Base-by-base conservation (phyloP, 2,329 filamentous ascomycete species). In the Aspergillus latus region DNA sequence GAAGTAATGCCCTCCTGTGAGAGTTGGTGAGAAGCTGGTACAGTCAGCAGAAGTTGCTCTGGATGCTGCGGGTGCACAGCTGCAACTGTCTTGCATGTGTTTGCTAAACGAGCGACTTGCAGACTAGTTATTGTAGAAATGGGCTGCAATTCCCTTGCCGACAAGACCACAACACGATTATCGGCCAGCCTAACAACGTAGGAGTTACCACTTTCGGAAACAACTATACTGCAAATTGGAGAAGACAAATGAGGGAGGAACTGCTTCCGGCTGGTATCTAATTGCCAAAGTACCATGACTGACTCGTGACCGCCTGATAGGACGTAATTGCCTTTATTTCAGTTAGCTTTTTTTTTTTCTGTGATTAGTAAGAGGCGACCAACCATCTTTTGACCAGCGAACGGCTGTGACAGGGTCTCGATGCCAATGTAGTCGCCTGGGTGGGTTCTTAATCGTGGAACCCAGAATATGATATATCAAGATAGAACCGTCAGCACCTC, bases 351-450 rank as follows among this genome's bases (percentile, higher is more conserved):
- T 52, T 37, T 40, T 39, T 43, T 3, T n/a, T n/a, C n/a, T n/a
- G n/a, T 32, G 16, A 28, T n/a, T 49, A 43, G 32, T 9, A 28
- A 29, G 11, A 7, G 6, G 21, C 47, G 5, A 59, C 59, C 63
- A 82, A 90, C 93, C 92, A 80, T 99, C 94, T 63, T 81, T 81
- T 11, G 94, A 97, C 89, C 92, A 97, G 73, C 94, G 96, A 56
- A 96, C 81, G 8, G 90, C 83, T 65, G 89, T 87, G 7, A 97
- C 92, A 48, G 88, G 84, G 64, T 87, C 86, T 65, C 92, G 84
- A 73, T 99, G 94, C 94, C 94, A 99, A 72, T 97, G 94, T 52
- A 92, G 80, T 61, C 88, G 88, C 55, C 87, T 85, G 16, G 82
- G 79, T 40, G 83, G 80, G 65, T 34, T 63, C 64, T 59, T 65